Evolutionary conservation across 2,329 filamentous ascomycete genomes (phyloP).

Genomic region (Cordyceps farinosa): DNA sequence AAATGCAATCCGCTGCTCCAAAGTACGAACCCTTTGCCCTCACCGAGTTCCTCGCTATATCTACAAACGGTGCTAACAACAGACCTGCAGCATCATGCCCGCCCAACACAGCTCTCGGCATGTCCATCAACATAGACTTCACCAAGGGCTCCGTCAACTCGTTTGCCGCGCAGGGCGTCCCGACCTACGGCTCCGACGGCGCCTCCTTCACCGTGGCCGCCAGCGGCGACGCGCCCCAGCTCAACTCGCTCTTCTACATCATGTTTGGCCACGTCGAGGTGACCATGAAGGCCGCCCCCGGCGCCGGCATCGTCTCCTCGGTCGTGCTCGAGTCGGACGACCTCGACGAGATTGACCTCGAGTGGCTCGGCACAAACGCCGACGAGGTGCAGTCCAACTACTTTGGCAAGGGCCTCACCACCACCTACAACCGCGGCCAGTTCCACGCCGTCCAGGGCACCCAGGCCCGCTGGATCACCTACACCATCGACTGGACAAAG

Average conservation of each 20-base stretch:
- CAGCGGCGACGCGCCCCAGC: constrained; percentile 78
- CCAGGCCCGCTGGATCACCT: constrained; percentile 76
- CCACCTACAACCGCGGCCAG: constrained; percentile 80
- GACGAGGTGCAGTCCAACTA: constrained; percentile 92
- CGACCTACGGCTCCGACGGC: constrained; percentile 70
- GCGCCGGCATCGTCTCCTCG: constrained; percentile 88
- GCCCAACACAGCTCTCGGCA: constrained; percentile 74
- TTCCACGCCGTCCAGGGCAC: constrained; percentile 68
- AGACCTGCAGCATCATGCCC: constrained; percentile 56
- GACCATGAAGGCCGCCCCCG: constrained; percentile 79
- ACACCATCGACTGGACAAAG: constrained; percentile 87
- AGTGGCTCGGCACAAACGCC: constrained; percentile 81
- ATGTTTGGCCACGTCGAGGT: constrained; percentile 96
- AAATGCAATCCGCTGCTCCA: constrained; percentile 17
- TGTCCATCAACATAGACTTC: constrained; percentile 81
- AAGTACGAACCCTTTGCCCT: constrained; percentile 8
- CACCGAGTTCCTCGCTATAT: not conserved
- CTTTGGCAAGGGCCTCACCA: constrained; percentile 88
- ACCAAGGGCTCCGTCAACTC: constrained; percentile 71
- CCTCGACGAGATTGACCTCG: constrained; percentile 95
- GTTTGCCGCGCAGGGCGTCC: constrained; percentile 67
- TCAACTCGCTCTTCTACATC: constrained; percentile 93
- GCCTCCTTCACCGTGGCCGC: constrained; percentile 75
- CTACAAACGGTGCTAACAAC: constrained; percentile 5
- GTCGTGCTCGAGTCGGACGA: constrained; percentile 86